Evolutionary conservation across 805 yeast species (phyloP), one percentile per base, ranked within the genome.

Genomic region (Starmera caribaea): DNA sequence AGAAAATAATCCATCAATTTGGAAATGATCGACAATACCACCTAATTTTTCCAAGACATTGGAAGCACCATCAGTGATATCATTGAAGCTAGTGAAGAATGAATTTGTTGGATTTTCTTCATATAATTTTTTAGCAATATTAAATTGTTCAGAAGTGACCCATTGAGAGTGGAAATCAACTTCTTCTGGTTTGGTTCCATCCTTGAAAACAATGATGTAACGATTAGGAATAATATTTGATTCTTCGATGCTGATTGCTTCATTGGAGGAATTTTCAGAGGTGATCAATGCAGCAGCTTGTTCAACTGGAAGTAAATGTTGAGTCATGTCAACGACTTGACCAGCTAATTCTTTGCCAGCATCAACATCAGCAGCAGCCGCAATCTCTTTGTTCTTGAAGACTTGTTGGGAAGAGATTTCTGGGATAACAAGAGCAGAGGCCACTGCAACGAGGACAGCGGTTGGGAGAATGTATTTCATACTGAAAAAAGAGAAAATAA

Each of bases 171-270:
- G 96, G 69, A 76, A 72, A 32, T 67, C 65, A 28, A 74, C 65
- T 43, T 73, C 74, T 30, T 74, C 74, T 21, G 70, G 61, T 16
- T 72, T 53, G 29, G 78, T 68, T 39, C 67, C 74, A 40, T 76
- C 74, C 68, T 87, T 88, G 67, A 90, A 79, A 38, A 89, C 88
- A 50, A 92, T 67, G 47, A 92, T 89, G 68, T 87, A 92, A 53
- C 81, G 79, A 66, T 82, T 72, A 30, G 88, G 80, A 50, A 82
- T 74, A 35, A 71, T 47, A 42, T 74, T 70, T 21, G 26, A 7
- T 21, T 21, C 6, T 5, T 21, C 26, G 6, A 21, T 21, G 26
- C 8, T 21, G 9, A 21, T 21, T 21, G 26, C 26, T 21, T 5
- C 26, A 38, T 66, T 59, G 11, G 57, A 53, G 38, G 72, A 73